Conservation (phyloP, 1,139 yeast genomes). For the Hyphopichia wangnamkhiaoensis region DNA sequence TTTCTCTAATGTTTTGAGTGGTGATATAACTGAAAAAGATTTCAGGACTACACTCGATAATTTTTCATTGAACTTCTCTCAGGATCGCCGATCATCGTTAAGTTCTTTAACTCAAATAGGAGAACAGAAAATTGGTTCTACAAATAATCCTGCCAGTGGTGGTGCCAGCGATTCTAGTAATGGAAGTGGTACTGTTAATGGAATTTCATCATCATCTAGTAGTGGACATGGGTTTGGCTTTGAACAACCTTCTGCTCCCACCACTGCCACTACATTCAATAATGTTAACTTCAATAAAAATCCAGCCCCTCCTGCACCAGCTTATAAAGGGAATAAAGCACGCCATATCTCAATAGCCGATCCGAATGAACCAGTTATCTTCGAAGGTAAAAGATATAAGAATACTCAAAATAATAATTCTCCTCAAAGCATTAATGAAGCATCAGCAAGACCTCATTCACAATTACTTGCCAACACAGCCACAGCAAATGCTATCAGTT, state of each 20-base stretch:
- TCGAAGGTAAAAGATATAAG: slow-evolving; percentile 4
- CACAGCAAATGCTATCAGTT: slow-evolving; percentile 4
- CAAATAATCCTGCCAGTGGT: slow-evolving; percentile 13
- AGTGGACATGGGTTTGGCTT: not conserved
- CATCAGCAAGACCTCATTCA: slow-evolving; percentile 4
- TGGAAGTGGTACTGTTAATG: slow-evolving; percentile 9
- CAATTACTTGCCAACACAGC: slow-evolving; percentile 4
- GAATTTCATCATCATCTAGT: slow-evolving; percentile 14
- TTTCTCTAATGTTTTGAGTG: slow-evolving; percentile 37
- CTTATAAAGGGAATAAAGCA: not conserved
- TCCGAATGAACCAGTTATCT: slow-evolving; percentile 7
- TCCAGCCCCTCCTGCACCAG: slow-evolving; percentile 1
- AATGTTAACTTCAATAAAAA: not conserved
- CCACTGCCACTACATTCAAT: not conserved
- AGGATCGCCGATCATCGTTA: slow-evolving; percentile 7
- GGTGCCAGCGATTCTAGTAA: slow-evolving; percentile 10
- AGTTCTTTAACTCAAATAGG: slow-evolving; percentile 8
- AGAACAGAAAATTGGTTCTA: not conserved
- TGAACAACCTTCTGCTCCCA: not conserved
- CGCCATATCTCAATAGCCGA: slow-evolving; percentile 6
- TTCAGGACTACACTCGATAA: slow-evolving; percentile 34
- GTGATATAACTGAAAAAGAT: slow-evolving; percentile 29
- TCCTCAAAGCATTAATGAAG: slow-evolving; percentile 4
- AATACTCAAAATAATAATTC: not conserved
- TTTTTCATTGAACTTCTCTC: slow-evolving; percentile 27